Percentiles rank a stretch among this genome's conserved stretches.
Evolutionary conservation across 2,329 filamentous ascomycete genomes (phyloP).

Genomic region (Ceratocystis smalleyi): DNA sequence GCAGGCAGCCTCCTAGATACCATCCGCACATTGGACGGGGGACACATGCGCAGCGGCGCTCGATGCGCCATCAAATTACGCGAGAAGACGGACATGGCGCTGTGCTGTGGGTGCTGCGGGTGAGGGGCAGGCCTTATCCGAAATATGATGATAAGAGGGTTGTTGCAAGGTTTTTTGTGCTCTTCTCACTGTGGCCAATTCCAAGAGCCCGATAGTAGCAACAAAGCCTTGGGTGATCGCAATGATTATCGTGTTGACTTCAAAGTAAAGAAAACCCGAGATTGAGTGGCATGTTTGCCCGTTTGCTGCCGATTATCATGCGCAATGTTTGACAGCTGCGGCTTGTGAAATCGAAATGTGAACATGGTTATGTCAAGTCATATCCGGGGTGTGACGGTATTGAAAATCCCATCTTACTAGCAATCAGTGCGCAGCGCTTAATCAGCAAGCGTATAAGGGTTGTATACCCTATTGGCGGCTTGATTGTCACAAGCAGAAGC

Average conservation of each 20-base stretch:
- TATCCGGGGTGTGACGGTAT: background rate
- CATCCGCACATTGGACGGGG: background rate
- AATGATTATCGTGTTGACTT: background rate
- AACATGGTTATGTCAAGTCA: background rate
- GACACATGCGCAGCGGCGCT: background rate
- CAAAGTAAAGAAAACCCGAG: background rate
- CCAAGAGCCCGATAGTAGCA: background rate
- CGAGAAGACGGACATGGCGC: background rate
- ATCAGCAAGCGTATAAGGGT: background rate
- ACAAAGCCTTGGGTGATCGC: background rate
- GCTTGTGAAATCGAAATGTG: background rate
- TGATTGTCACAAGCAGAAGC: too few species aligned
- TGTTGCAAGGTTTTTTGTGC: background rate
- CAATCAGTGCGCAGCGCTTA: background rate
- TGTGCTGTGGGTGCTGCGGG: background rate
- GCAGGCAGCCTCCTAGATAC: background rate
- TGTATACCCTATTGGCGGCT: too few species aligned
- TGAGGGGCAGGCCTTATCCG: background rate
- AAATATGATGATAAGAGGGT: background rate
- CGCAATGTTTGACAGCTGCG: background rate
- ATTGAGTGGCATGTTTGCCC: background rate
- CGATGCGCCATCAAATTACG: background rate
- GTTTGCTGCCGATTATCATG: background rate
- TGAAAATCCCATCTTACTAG: background rate
- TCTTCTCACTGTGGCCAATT: background rate